Base-by-base conservation (phyloP, 257 asterid genomes). In the Solanum arcanum region DNA sequence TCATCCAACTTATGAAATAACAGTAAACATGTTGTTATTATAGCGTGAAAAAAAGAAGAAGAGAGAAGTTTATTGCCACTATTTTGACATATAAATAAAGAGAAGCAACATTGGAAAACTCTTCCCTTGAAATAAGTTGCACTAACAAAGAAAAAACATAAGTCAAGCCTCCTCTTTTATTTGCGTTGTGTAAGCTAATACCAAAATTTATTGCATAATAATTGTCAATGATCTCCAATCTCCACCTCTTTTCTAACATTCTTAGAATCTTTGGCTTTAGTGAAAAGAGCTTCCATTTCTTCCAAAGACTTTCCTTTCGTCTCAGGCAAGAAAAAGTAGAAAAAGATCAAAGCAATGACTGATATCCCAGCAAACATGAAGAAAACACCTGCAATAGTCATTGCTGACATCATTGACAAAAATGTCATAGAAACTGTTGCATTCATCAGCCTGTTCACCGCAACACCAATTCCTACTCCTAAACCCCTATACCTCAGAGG, bases 351-450 rank as follows among this genome's bases (percentile, higher is more conserved):
- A 29, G 94, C 97, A 27, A 87, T 64, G 60, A 93, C 91, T 1
- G 97, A 88, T 39, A 93, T 82, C 1, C 93, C 86, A 39, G 92
- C 93, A 66, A 81, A 95, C 89, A 94, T 25, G 64, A 87, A 95
- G 33, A 95, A 94, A 2, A 96, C 91, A 12, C 97, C 98, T 2
- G 96, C 97, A 15, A 87, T 90, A 0, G 97, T 95, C 12, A 95
- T 91, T n/a, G 94, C 94, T 6, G 62, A 25, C 20, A 93, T 88
- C 21, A 95, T 74, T 10, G 97, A 91, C 84, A 94, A 66, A 68
- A 95, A 95, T 7, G 93, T 37, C 98, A 95, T 93, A 1, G 96
- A 94, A 35, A 95, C 93, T 0, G 96, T 93, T 1, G 97, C 98
- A 29, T 95, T 95, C 94, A 90, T 95, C 88, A 92, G 69, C 88